phyloP scores from a whole-genome alignment of 768 basidiomycete genomes.

The Boletus barrowsii region DNA sequence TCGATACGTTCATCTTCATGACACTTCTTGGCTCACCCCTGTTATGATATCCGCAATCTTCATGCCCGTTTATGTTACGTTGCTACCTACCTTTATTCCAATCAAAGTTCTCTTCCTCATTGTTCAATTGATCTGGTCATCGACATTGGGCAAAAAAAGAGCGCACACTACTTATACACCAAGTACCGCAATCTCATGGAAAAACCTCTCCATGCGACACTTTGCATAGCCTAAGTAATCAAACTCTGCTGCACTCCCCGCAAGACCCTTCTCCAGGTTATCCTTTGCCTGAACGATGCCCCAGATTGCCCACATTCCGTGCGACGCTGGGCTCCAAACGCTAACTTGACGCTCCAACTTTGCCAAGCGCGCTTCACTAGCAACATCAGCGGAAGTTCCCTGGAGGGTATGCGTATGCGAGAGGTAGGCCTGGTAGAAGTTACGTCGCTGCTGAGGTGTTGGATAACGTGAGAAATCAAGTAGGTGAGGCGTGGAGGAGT shows the following conservation, averaged over 20 bases:
- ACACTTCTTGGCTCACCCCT: constrained; percentile 35
- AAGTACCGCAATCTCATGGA: constrained; percentile 50
- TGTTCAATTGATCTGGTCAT: neutral
- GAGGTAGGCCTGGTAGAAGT: constrained; percentile 87
- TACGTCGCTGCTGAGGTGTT: constrained; percentile 61
- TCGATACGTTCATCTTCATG: constrained; percentile 29
- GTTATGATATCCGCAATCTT: constrained; percentile 40
- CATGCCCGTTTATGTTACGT: constrained; percentile 34
- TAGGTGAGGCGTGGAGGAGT: constrained; percentile 62
- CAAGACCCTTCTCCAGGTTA: constrained; percentile 51
- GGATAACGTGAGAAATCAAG: constrained; percentile 71
- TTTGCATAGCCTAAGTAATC: constrained; percentile 85
- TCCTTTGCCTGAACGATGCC: constrained; percentile 88
- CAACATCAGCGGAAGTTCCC: constrained; percentile 20
- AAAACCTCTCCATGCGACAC: constrained; percentile 64
- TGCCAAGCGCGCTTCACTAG: constrained; percentile 43
- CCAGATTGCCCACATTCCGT: constrained; percentile 95
- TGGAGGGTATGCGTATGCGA: constrained; percentile 40
- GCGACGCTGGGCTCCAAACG: constrained; percentile 87
- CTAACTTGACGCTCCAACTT: constrained; percentile 75
- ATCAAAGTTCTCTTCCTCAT: constrained; percentile 35
- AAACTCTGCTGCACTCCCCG: constrained; percentile 65
- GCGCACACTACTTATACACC: constrained; percentile 26
- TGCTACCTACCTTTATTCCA: constrained; percentile 45
- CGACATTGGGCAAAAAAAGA: neutral